Percentiles rank a stretch among this genome's conserved stretches.
These are phyloP conservation scores for Acanthamoeba polyphaga DNA, from an alignment of 208 protist species.

Conservation along the genomic window DNA sequence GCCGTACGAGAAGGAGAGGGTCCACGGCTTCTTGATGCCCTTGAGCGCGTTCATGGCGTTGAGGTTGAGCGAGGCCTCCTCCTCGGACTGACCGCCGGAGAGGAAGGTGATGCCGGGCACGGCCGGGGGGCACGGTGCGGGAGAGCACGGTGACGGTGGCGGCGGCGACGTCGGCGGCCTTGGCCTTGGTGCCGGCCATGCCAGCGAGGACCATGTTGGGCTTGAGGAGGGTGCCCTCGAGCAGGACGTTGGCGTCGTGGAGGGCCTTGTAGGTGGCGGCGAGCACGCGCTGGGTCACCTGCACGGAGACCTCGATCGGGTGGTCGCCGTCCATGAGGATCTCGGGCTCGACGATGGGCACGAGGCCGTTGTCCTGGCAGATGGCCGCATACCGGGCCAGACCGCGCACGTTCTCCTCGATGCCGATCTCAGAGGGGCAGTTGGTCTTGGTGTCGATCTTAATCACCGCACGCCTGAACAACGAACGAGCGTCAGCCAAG, in stretches of 20 bases:
- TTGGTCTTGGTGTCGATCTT: conserved; percentile 94
- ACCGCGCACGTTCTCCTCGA: conserved; percentile 95
- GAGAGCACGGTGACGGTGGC: conserved; percentile 94
- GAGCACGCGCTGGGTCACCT: conserved; percentile 92
- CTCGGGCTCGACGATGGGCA: conserved; percentile 98
- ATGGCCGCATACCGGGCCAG: conserved; percentile 97
- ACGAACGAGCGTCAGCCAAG: neutral
- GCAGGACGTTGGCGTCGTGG: conserved; percentile 95
- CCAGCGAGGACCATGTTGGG: conserved; percentile 98
- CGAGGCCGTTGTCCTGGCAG: conserved; percentile 96
- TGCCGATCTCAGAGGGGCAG: conserved; percentile 93
- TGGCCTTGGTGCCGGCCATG: conserved; percentile 73
- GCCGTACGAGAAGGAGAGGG: conserved; percentile 96
- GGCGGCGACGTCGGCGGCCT: conserved; percentile 92
- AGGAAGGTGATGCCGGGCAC: conserved; percentile 96
- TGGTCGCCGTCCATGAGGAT: conserved; percentile 96
- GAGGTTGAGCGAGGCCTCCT: conserved; percentile 96
- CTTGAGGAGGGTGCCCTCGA: conserved; percentile 97
- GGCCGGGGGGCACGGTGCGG: conserved; percentile 95
- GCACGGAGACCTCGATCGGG: conserved; percentile 92
- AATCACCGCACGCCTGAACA: conserved; percentile 90
- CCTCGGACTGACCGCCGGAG: conserved; percentile 97
- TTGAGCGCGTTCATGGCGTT: conserved; percentile 95
- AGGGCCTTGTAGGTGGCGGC: conserved; percentile 90
- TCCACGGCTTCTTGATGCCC: conserved; percentile 91